Evolutionary conservation across 1,284 basidiomycete species (phyloP).

Genomic region (Cutaneotrichosporon cutaneum): DNA sequence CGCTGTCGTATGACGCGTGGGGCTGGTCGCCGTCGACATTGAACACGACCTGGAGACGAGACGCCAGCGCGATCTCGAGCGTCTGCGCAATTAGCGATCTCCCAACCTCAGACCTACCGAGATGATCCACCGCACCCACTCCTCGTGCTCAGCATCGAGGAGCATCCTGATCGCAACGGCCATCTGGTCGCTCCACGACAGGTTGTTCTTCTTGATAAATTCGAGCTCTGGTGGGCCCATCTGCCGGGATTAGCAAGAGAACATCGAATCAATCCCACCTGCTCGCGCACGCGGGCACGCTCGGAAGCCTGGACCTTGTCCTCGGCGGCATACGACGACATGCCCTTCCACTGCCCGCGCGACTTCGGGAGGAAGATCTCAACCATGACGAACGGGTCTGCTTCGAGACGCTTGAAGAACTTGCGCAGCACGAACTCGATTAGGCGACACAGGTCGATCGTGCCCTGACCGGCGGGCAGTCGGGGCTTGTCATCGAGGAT

Average conservation of each 20-base stretch:
- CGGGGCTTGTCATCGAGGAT: constrained; percentile 74
- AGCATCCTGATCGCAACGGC: constrained; percentile 77
- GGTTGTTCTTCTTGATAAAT: constrained; percentile 73
- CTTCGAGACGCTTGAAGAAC: constrained; percentile 83
- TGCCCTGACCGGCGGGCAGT: constrained; percentile 71
- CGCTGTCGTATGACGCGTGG: constrained; percentile 49
- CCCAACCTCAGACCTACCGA: constrained; percentile 59
- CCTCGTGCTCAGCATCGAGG: constrained; percentile 63
- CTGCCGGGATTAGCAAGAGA: constrained; percentile 21
- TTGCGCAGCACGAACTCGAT: constrained; percentile 81
- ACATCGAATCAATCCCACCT: constrained; percentile 40
- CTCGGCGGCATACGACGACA: constrained; percentile 63
- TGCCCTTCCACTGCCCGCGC: constrained; percentile 77
- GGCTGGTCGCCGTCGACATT: constrained; percentile 61
- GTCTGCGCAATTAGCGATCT: constrained; percentile 57
- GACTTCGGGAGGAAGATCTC: constrained; percentile 90
- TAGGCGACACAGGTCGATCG: constrained; percentile 76
- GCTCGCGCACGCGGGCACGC: constrained; percentile 48
- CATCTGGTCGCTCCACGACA: constrained; percentile 81
- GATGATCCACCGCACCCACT: constrained; percentile 74
- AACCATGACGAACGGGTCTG: constrained; percentile 77
- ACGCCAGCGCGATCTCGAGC: constrained; percentile 64
- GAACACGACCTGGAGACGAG: constrained; percentile 68
- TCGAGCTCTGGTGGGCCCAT: constrained; percentile 64
- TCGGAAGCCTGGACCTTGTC: constrained; percentile 56